Conservation (phyloP, 768 basidiomycete species). For the Mycena latifolia region DNA sequence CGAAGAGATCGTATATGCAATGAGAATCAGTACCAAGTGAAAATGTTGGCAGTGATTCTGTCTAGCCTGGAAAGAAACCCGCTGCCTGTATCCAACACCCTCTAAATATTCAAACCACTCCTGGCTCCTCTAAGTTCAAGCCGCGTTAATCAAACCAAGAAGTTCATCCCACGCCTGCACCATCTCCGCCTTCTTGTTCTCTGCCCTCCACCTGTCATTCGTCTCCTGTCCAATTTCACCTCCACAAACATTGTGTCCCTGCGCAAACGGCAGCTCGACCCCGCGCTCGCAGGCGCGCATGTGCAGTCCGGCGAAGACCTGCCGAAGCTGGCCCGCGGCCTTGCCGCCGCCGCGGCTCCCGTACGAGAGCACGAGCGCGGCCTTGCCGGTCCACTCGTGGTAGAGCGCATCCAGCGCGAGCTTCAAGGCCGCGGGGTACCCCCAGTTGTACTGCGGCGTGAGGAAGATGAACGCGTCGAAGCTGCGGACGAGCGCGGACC, state of each 20-base stretch:
- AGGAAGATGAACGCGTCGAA: conserved; percentile 50
- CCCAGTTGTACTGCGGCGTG: conserved; percentile 56
- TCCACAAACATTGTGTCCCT: conserved; percentile 16
- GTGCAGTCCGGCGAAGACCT: conserved; percentile 41
- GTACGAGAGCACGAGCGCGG: conserved; percentile 48
- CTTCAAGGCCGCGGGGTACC: conserved; percentile 53
- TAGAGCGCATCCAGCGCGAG: conserved; percentile 55
- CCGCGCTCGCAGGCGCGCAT: conserved; percentile 24
- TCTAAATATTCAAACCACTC: too few species aligned
- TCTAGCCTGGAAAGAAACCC: too few species aligned
- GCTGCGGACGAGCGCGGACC: conserved; percentile 43
- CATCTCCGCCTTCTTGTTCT: conserved; percentile 30
- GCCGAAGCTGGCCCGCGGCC: conserved; percentile 41
- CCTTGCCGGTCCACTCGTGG: conserved; percentile 51
- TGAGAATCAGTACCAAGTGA: too few species aligned
- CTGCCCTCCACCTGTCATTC: conserved; percentile 18
- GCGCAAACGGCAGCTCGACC: conserved; percentile 21
- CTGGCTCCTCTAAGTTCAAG: too few species aligned
- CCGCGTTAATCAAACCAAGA: not conserved
- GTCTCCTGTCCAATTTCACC: conserved; percentile 17
- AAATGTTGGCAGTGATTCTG: too few species aligned
- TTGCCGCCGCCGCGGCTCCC: conserved; percentile 49
- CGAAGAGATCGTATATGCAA: too few species aligned
- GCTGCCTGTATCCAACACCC: too few species aligned
- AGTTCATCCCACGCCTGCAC: conserved; percentile 26